Conservation (phyloP, 2,329 filamentous ascomycete genomes). For the Colletotrichum chrysophilum region DNA sequence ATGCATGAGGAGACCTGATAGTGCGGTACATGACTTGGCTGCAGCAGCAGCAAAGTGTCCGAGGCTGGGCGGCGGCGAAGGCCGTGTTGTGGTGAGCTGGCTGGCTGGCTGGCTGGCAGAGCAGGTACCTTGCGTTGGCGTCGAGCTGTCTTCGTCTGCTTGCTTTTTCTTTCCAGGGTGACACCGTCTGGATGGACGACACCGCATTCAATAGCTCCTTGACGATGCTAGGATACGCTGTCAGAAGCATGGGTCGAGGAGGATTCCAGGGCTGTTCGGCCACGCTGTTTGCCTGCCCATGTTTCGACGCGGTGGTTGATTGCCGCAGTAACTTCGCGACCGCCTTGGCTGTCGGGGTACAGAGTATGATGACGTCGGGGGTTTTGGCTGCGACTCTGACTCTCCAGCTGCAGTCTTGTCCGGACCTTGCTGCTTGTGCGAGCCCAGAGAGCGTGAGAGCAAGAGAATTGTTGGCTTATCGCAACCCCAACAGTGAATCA, state of each 20-base stretch:
- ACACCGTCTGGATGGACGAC: background rate
- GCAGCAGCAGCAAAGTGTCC: background rate
- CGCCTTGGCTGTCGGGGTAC: background rate
- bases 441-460: background rate
- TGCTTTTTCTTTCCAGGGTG: background rate
- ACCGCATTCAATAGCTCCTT: background rate
- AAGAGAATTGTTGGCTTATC: background rate
- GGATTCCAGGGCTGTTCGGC: background rate
- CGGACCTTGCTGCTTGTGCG: background rate
- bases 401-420: background rate
- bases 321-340: background rate
- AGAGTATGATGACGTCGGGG: conserved; percentile 12
- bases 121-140: background rate
- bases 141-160: background rate
- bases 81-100: background rate
- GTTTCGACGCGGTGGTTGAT: background rate
- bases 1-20: conserved; percentile 10
- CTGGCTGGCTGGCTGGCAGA: background rate
- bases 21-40: conserved; percentile 2
- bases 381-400: background rate
- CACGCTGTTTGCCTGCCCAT: background rate
- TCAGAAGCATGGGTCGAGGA: background rate
- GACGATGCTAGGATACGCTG: background rate
- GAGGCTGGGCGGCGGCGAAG: background rate
- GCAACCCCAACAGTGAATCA: background rate